Conservation (phyloP, 352 stramenopile genomes). For the Globisporangium spinosum region DNA sequence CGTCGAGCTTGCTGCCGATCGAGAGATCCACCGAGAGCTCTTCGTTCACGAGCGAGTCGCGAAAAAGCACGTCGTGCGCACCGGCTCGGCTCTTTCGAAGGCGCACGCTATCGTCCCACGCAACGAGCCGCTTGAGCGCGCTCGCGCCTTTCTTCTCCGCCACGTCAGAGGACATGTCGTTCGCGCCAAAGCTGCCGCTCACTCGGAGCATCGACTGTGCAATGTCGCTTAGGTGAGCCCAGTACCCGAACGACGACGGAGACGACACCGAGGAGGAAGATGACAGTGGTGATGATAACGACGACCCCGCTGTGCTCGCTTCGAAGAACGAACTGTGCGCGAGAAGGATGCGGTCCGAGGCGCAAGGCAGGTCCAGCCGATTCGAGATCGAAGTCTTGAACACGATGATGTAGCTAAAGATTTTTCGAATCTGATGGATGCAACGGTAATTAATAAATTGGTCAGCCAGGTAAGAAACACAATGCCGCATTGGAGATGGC, state of each 20-base stretch:
- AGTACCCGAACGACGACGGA: conserved; percentile 48
- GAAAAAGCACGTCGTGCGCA: conserved; percentile 56
- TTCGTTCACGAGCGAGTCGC: conserved; percentile 70
- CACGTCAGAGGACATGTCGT: conserved; percentile 23
- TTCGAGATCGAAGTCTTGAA: conserved; percentile 80
- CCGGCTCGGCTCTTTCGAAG: conserved; percentile 33
- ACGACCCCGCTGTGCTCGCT: conserved; percentile 11
- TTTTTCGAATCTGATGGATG: conserved; percentile 65
- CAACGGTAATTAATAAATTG: neutral
- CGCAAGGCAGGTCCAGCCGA: conserved; percentile 66
- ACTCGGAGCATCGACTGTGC: conserved; percentile 61
- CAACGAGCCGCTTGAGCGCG: conserved; percentile 51
- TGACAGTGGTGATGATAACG: neutral
- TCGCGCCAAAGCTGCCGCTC: conserved; percentile 14
- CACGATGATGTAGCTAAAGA: conserved; percentile 82
- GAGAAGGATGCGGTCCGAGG: conserved; percentile 72
- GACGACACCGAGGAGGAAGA: conserved; percentile 15
- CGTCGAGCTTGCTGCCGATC: conserved; percentile 79
- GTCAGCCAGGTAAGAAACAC: neutral
- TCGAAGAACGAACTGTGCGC: conserved; percentile 74
- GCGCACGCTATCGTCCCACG: conserved; percentile 61
- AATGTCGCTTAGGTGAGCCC: conserved; percentile 70
- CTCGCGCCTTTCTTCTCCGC: conserved; percentile 46
- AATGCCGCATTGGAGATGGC: neutral
- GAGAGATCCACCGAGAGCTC: conserved; percentile 79